Conservation (phyloP, 2,329 filamentous ascomycete species). For the Exserohilum rostratum region DNA sequence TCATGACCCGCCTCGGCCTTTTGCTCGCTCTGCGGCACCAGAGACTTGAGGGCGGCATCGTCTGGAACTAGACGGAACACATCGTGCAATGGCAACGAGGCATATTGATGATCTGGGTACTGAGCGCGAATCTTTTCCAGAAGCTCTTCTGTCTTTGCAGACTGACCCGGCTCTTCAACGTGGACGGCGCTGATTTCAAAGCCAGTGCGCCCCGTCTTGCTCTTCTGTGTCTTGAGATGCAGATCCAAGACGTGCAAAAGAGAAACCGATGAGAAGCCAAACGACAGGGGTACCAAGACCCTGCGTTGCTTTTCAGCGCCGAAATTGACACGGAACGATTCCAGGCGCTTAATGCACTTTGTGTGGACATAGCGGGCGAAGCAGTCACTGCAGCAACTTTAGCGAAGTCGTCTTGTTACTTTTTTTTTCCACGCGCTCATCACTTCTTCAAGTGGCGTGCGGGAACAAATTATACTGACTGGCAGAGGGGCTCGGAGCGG, state of each 20-base stretch:
- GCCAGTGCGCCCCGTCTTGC: slow-evolving; percentile 66
- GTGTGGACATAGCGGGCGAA: slow-evolving; percentile 77
- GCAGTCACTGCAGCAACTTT: slow-evolving; percentile 63
- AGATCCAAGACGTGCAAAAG: slow-evolving; percentile 77
- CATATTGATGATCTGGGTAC: slow-evolving; percentile 72
- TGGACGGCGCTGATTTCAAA: slow-evolving; percentile 69
- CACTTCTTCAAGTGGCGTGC: background rate
- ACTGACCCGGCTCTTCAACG: slow-evolving; percentile 50
- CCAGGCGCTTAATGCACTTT: slow-evolving; percentile 81
- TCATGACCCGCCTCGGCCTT: slow-evolving; percentile 8
- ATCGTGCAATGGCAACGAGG: slow-evolving; percentile 66
- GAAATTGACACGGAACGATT: slow-evolving; percentile 64
- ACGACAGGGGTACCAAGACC: slow-evolving; percentile 80
- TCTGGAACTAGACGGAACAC: slow-evolving; percentile 48
- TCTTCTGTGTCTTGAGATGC: slow-evolving; percentile 69
- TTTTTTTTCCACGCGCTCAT: background rate
- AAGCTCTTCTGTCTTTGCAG: slow-evolving; percentile 11
- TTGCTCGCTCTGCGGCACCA: slow-evolving; percentile 18
- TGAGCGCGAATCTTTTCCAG: slow-evolving; percentile 55
- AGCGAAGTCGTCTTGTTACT: slow-evolving; percentile 12
- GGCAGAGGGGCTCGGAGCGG: slow-evolving; percentile 66
- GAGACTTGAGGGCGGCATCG: slow-evolving; percentile 27
- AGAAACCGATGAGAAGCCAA: slow-evolving; percentile 79
- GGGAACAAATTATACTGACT: slow-evolving; percentile 47
- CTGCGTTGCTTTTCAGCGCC: slow-evolving; percentile 54